phyloP scores from a whole-genome alignment of 1,284 basidiomycete species.

The Volvariella volvacea region DNA sequence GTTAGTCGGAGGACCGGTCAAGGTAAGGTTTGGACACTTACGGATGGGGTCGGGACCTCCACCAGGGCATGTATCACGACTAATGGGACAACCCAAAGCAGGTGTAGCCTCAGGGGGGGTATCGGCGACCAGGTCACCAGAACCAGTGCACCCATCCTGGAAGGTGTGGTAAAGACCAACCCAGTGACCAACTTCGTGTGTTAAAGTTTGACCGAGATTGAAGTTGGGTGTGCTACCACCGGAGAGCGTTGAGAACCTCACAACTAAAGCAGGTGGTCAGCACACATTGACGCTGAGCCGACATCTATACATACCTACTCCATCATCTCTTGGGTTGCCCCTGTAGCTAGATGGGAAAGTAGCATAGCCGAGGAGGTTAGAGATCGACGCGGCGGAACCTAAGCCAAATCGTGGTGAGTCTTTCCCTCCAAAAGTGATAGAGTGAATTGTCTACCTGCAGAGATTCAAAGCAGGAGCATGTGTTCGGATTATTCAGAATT shows the following conservation, averaged over 20 bases:
- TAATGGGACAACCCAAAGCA: conserved; percentile 39
- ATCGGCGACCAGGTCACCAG: conserved; percentile 45
- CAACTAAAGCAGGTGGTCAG: too few relatives aligned
- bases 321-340: conserved; percentile 34
- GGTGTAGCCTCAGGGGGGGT: conserved; percentile 41
- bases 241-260: too few relatives aligned
- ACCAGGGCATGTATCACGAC: conserved; percentile 39
- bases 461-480: too few relatives aligned
- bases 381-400: too few relatives aligned
- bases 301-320: conserved; percentile 22
- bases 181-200: conserved; percentile 24
- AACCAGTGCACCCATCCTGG: conserved; percentile 44
- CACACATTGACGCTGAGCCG: too few relatives aligned
- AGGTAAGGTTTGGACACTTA: conserved; percentile 22
- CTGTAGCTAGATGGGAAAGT: conserved; percentile 41
- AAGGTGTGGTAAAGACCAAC: conserved; percentile 29
- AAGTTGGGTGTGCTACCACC: conserved; percentile 38
- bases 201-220: conserved; percentile 35
- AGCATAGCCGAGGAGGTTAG: conserved; percentile 43
- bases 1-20: background rate
- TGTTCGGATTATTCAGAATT: too few relatives aligned
- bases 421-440: too few relatives aligned
- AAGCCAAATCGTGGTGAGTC: too few relatives aligned
- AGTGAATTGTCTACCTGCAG: too few relatives aligned
- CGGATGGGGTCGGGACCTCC: conserved; percentile 40